These are phyloP conservation scores for Laburnicola sp. DNA, from an alignment of 2,329 filamentous ascomycete genomes.

Conservation along the genomic window DNA sequence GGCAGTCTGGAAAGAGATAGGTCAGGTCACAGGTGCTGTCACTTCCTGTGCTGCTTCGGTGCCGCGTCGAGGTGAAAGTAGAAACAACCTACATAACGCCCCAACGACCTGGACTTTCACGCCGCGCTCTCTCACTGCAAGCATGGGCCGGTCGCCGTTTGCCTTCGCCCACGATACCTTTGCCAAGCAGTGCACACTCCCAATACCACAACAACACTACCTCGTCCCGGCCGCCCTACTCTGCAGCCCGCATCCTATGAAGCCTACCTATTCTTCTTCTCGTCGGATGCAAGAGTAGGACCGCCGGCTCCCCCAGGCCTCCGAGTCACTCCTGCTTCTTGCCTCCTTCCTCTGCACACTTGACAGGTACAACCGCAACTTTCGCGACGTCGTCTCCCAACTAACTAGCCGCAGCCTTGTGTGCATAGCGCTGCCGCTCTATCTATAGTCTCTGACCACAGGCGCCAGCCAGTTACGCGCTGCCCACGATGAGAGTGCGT, in stretches of 20 bases:
- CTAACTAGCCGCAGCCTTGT: too few relatives aligned
- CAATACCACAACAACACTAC: not conserved
- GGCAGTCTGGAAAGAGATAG: slow-evolving; percentile 3
- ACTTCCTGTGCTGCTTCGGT: not conserved
- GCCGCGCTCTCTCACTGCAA: not conserved
- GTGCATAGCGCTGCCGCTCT: too few relatives aligned
- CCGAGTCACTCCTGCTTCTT: slow-evolving; percentile 11
- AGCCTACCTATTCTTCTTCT: not conserved
- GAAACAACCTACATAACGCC: not conserved
- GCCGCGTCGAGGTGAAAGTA: not conserved
- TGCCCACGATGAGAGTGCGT: slow-evolving; percentile 22
- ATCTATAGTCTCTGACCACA: too few relatives aligned
- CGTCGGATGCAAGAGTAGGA: not conserved
- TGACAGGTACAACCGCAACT: not conserved
- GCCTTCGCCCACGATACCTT: not conserved
- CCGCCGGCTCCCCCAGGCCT: slow-evolving; percentile 1
- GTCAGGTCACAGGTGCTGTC: slow-evolving; percentile 1
- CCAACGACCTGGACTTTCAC: not conserved
- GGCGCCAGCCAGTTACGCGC: not conserved
- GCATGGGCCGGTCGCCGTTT: slow-evolving; percentile 6
- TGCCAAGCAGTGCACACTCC: too few relatives aligned
- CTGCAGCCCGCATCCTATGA: not conserved
- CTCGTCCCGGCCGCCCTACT: not conserved
- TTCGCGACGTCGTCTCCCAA: not conserved
- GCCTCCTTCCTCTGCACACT: too few relatives aligned